Evolutionary conservation across 2,329 filamentous ascomycete species (phyloP), one percentile per base, ranked within the genome.

Genomic region (Alternaria sp.): DNA sequence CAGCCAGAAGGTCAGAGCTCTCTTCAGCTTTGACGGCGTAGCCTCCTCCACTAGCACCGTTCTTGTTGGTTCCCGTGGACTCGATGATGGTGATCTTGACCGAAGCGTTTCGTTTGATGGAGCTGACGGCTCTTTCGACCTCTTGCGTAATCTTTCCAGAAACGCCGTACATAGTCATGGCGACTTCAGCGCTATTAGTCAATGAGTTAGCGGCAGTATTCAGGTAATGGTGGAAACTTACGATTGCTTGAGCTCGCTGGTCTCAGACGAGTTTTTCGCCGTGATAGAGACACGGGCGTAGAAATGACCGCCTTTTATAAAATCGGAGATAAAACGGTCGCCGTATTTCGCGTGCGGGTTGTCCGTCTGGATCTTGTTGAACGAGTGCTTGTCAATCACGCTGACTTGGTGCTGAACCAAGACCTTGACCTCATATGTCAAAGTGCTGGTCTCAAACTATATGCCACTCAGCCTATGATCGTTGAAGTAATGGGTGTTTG

Each of bases 391-490:
- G 3, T 50, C 48, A 6, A 16, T 1, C 32, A 50, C 48, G 32
- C 48, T n/a, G 3, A 50, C 48, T 38, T 50, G 48, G 18, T 50
- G 48, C 48, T 38, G 48, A 27, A 50, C 48, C 18, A 50, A n/a
- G 3, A 50, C 48, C 3, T 50, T 16, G 32, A 50, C 48, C 12
- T 50, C 14, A 2, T 38, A 50, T 38, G 48, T 50, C 32, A 50
- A 27, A 18, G 48, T 50, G 18, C 48, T 50, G 4, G 20, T 50
- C 30, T 50, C 48, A 16, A 50, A 50, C 48, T 50, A 25, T 12
- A 4, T 20, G 16, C 18, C 48, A 8, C 1, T 50, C 3, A 50
- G 20, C 14, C 7, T 27, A 20, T 27, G 12, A 5, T 18, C 5
- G 7, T 38, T n/a, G 5, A 3, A 38, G 1, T 2, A 25, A 27